Evolutionary conservation across 2,329 filamentous ascomycete genomes (phyloP).

Genomic region (Beauveria brongniartii): DNA sequence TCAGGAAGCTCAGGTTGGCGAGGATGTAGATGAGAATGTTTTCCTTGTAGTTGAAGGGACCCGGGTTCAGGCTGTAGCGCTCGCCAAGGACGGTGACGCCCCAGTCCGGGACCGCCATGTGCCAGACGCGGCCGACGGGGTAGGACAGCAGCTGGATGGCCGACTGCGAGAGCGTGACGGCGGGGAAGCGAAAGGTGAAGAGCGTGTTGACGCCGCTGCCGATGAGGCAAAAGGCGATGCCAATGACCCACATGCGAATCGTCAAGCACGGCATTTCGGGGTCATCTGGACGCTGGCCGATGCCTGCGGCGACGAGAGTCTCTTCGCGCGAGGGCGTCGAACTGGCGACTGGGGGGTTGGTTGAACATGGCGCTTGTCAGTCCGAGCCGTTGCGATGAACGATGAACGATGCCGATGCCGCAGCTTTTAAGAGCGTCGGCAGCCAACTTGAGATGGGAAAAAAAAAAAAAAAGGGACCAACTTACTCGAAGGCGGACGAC

Average conservation of each 20-base stretch:
- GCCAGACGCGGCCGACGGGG: slow-evolving; percentile 32
- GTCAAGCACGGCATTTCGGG: slow-evolving; percentile 26
- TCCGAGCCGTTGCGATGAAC: too few species aligned
- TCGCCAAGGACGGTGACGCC: slow-evolving; percentile 19
- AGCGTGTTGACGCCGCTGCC: slow-evolving; percentile 32
- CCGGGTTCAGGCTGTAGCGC: slow-evolving; percentile 30
- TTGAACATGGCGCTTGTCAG: too few species aligned
- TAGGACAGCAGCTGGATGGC: slow-evolving; percentile 35
- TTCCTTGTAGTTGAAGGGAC: slow-evolving; percentile 34
- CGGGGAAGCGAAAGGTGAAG: slow-evolving; percentile 29
- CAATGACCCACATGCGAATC: slow-evolving; percentile 31
- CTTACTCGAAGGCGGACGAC: slow-evolving; percentile 1
- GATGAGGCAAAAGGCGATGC: slow-evolving; percentile 28
- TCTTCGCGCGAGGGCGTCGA: slow-evolving; percentile 15
- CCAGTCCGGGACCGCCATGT: slow-evolving; percentile 24
- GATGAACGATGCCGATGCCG: too few species aligned
- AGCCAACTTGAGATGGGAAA: too few species aligned
- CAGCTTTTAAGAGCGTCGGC: too few species aligned
- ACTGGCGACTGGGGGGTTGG: background rate
- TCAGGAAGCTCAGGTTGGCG: slow-evolving; percentile 44
- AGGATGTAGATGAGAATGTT: slow-evolving; percentile 47
- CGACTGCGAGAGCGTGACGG: slow-evolving; percentile 25
- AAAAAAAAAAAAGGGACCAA: background rate
- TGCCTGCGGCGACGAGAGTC: slow-evolving; percentile 23
- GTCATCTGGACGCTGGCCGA: slow-evolving; percentile 22